Evolutionary conservation across 2,329 filamentous ascomycete species (phyloP).

Genomic region (Hypoxylon rubiginosum): DNA sequence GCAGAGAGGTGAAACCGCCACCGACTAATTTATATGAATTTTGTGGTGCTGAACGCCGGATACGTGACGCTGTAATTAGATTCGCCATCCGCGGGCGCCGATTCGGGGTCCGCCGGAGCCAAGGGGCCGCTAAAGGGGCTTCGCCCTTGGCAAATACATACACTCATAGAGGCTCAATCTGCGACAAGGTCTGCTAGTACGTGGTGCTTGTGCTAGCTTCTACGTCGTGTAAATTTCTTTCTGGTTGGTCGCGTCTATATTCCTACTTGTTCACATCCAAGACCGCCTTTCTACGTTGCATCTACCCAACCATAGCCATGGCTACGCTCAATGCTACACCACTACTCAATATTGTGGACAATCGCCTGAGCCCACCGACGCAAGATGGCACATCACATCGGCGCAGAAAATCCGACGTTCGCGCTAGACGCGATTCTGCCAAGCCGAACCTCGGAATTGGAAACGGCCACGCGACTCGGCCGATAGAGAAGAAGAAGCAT

Average conservation of each 20-base stretch:
- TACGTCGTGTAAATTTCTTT: background rate
- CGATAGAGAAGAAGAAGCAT: background rate
- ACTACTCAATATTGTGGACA: background rate
- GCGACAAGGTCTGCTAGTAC: too few species aligned
- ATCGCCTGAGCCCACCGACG: background rate
- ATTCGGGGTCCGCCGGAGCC: background rate
- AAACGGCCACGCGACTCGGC: background rate
- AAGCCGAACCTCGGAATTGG: background rate
- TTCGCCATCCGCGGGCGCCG: background rate
- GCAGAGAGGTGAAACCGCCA: background rate
- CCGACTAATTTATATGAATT: background rate
- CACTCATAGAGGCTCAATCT: too few species aligned
- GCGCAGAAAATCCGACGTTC: background rate
- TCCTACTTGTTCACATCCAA: background rate
- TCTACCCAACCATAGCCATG: background rate
- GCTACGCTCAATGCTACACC: background rate
- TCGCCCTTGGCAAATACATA: too few species aligned
- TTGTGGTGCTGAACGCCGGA: background rate
- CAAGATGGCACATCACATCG: conserved; percentile 2
- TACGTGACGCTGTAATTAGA: background rate
- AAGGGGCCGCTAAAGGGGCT: background rate
- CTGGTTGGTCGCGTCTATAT: background rate
- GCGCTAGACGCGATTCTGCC: background rate
- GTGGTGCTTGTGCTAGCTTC: too few species aligned
- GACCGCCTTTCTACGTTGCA: background rate